Evolutionary conservation across 495 filamentous ascomycete species (phyloP).

Genomic region (Hyaloscypha bicolor): DNA sequence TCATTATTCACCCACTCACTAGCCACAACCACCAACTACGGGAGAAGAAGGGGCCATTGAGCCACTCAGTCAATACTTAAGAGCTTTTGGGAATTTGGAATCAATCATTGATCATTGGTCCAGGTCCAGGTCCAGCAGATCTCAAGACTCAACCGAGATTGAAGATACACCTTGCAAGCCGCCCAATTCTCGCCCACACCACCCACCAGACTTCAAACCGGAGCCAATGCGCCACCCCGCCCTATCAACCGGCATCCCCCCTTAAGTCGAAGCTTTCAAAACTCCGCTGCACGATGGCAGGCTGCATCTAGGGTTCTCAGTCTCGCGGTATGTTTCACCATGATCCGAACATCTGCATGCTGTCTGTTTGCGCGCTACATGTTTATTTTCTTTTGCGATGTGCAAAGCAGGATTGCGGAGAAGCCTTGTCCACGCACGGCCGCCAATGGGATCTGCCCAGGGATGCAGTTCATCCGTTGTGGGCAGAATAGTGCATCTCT

Average conservation of each 20-base stretch:
- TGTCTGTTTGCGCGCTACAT: neutral
- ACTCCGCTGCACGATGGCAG: conserved; percentile 5
- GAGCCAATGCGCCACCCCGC: neutral
- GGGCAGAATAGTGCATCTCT: neutral
- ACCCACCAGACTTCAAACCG: too few species aligned
- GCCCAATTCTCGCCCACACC: too few species aligned
- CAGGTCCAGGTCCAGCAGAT: too few species aligned
- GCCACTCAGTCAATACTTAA: too few species aligned
- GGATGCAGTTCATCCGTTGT: neutral
- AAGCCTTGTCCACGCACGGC: neutral
- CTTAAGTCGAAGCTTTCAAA: neutral
- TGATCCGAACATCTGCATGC: neutral
- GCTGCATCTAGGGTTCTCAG: conserved; percentile 1
- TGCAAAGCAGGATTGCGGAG: neutral
- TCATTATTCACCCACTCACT: too few species aligned
- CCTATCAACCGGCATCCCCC: neutral
- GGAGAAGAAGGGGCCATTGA: too few species aligned
- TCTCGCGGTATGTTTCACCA: conserved; percentile 18
- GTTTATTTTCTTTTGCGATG: neutral
- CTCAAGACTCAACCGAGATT: too few species aligned
- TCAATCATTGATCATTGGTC: too few species aligned
- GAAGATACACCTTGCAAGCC: too few species aligned
- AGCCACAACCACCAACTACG: too few species aligned
- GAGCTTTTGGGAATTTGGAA: too few species aligned
- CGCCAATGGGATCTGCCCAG: conserved; percentile 2